Evolutionary conservation across 495 filamentous ascomycete species (phyloP).

Genomic region (Sabuloglossum arenarium): DNA sequence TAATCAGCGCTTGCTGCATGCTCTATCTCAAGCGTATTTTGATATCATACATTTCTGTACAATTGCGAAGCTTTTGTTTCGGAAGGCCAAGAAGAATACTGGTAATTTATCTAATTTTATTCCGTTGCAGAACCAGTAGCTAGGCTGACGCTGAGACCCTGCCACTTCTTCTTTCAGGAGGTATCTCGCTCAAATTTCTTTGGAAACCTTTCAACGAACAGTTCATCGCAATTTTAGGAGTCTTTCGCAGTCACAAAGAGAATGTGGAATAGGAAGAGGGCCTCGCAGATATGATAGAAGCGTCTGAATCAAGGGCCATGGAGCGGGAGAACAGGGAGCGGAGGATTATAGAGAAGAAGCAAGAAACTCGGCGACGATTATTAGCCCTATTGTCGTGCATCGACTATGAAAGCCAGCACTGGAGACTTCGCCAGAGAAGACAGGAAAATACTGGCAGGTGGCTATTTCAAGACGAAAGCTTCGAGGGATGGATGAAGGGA

Average conservation of each 20-base stretch:
- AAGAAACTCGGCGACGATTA: neutral
- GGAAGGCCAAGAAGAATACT: conserved; percentile 6
- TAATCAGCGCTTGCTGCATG: conserved; percentile 14
- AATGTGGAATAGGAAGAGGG: conserved; percentile 15
- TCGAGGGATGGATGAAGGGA: neutral
- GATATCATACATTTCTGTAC: conserved; percentile 21
- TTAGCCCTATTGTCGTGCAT: neutral
- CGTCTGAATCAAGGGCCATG: conserved; percentile 5
- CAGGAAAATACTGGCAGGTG: neutral
- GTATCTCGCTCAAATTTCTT: conserved; percentile 1
- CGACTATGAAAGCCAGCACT: neutral
- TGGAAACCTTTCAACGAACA: conserved; percentile 13
- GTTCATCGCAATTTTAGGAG: conserved; percentile 11
- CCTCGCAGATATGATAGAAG: conserved; percentile 15
- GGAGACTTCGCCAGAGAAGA: neutral
- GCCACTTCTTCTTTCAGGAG: neutral
- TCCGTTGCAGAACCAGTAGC: too few relatives aligned
- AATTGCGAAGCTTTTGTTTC: conserved; percentile 15
- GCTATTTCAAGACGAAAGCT: neutral
- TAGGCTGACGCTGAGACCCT: too few relatives aligned
- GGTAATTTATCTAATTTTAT: neutral
- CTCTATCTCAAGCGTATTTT: conserved; percentile 18
- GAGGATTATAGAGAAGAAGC: too few relatives aligned
- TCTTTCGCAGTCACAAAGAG: conserved; percentile 13
- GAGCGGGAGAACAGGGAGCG: conserved; percentile 4